phyloP scores from a whole-genome alignment of 129 eudicot genomes.

The Solidago caesia region DNA sequence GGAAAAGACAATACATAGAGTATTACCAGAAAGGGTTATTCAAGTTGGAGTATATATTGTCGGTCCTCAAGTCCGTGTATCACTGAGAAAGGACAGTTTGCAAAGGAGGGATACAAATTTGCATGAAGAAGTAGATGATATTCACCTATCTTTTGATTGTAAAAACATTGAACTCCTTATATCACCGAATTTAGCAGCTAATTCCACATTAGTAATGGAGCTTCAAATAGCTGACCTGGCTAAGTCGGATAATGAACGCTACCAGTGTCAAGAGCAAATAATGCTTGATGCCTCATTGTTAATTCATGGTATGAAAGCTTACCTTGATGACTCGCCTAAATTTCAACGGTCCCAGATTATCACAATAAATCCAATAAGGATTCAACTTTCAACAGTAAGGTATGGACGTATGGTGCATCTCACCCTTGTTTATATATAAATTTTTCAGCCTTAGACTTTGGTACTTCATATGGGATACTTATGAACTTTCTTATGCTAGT shows the following conservation, averaged over 20 bases:
- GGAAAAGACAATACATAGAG: conserved; percentile 40
- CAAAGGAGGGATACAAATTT: conserved; percentile 12
- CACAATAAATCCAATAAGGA: conserved; percentile 44
- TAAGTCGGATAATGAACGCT: conserved; percentile 34
- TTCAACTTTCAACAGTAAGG: conserved; percentile 59
- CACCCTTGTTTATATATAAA: conserved; percentile 8
- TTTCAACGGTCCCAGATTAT: conserved; percentile 43
- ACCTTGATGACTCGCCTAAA: conserved; percentile 42
- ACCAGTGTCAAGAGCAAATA: conserved; percentile 45
- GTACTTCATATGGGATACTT: conserved; percentile 15
- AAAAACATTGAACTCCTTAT: conserved; percentile 53
- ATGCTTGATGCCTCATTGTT: conserved; percentile 43
- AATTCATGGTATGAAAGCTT: conserved; percentile 60
- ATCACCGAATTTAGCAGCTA: conserved; percentile 52
- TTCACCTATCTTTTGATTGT: conserved; percentile 44
- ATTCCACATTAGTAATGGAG: conserved; percentile 38
- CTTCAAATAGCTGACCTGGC: conserved; percentile 28
- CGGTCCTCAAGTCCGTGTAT: conserved; percentile 61
- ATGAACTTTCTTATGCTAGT: conserved; percentile 11
- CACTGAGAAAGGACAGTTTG: conserved; percentile 48
- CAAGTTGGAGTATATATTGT: conserved; percentile 56
- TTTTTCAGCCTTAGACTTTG: conserved; percentile 3
- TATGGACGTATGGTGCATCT: conserved; percentile 56
- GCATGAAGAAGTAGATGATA: conserved; percentile 26
- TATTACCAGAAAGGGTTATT: conserved; percentile 62